phyloP scores from a whole-genome alignment of 2,329 filamentous ascomycete species.

The Coleophoma cylindrospora region DNA sequence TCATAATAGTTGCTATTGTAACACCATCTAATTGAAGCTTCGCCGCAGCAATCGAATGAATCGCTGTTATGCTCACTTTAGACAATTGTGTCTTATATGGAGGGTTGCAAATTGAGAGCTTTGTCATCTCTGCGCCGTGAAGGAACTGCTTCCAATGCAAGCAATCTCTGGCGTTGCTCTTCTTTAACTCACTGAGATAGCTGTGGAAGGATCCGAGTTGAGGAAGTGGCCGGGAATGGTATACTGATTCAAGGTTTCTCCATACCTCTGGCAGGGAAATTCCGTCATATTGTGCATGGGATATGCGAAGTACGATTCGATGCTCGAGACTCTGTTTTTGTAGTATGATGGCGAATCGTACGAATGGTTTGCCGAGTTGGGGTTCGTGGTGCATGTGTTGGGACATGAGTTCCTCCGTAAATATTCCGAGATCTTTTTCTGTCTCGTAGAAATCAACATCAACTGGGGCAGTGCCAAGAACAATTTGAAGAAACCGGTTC shows the following conservation, averaged over 20 bases:
- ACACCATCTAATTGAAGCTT: constrained; percentile 14
- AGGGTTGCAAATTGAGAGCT: background rate
- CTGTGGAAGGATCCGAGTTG: no score
- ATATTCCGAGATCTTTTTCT: background rate
- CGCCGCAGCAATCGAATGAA: background rate
- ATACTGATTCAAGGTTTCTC: no score
- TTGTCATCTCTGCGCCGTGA: background rate
- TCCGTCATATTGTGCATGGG: no score
- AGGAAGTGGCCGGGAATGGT: no score
- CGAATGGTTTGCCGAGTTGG: background rate
- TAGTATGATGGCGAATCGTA: background rate
- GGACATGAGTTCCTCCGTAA: background rate
- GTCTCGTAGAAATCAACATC: background rate
- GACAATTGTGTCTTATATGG: background rate
- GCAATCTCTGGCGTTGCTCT: no score
- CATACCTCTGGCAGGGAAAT: no score
- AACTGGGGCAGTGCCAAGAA: background rate
- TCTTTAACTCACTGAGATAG: no score
- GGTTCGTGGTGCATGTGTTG: background rate
- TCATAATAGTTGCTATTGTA: constrained; percentile 39
- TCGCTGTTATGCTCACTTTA: background rate
- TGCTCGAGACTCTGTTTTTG: no score
- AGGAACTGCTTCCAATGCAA: background rate
- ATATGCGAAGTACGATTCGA: no score
- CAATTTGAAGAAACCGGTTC: background rate